Evolutionary conservation across 805 yeast species (phyloP), one percentile per base, ranked within the genome.

Genomic region (Metschnikowia sp.): DNA sequence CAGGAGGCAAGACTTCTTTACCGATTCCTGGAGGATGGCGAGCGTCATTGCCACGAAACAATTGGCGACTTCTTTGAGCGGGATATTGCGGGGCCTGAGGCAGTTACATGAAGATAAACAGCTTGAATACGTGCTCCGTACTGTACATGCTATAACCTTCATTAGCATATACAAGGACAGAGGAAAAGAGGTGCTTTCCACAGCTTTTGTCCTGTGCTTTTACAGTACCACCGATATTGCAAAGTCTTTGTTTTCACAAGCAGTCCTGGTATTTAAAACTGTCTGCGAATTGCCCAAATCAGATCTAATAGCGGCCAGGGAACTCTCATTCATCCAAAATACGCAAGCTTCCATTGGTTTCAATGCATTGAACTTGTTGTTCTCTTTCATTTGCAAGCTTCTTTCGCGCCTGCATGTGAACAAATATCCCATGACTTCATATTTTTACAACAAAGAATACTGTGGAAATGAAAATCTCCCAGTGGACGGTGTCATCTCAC

Each of bases 161-260:
- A 54, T 65, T 3, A 41, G 49, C 10, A 35, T 44, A 57, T 38
- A 56, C 59, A 40, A 60, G 54, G 53, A 63, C 56, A 42, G 68
- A 55, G 45, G 55, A 13, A 58, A 47, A 29, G 56, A 56, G 12
- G 30, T 60, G 50, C 37, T 73, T 4, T 72, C 69, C 32, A 70
- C 78, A 0, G 57, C 78, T 0, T 61, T 79, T 51, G 62, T 68
- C 2, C 69, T 82, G 22, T 59, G 76, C n/a, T 72, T 83, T 39
- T 65, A 82, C 47, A 83, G 82, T 15, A 28, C 46, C 2, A 52
- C 55, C 5, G 35, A 36, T 22, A 37, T 54, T 9, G 33, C 32
- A 11, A 36, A 41, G 12, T 13, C 30, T 31, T 32, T 49, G 33
- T 34, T 43, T 13, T 40, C 38, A 10, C 8, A 36, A 11, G 30